Percentiles rank a stretch among this genome's conserved stretches.
These are phyloP conservation scores for Wickerhamomyces sp. DNA, from an alignment of 1,139 yeast species.

Conservation along the genomic window DNA sequence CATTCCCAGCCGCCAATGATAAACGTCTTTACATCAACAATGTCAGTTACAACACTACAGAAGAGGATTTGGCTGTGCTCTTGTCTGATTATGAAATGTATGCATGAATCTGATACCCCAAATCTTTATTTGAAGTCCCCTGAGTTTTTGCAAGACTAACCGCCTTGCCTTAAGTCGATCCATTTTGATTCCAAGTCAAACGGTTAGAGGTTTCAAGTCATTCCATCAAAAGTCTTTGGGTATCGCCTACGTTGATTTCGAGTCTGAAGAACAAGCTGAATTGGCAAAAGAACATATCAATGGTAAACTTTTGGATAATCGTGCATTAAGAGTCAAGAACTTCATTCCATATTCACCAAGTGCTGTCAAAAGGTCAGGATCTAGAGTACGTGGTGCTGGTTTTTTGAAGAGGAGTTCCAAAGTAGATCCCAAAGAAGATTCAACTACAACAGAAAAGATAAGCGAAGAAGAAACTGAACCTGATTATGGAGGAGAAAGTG, in stretches of 20 bases:
- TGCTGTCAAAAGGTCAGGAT: slow-evolving; percentile 33
- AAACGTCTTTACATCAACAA: slow-evolving; percentile 45
- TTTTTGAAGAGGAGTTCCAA: slow-evolving; percentile 15
- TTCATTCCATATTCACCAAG: slow-evolving; percentile 39
- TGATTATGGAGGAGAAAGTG: slow-evolving; percentile 22
- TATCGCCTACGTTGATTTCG: slow-evolving; percentile 61
- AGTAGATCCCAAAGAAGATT: not conserved
- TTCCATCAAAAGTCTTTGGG: slow-evolving; percentile 49
- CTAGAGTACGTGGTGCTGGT: slow-evolving; percentile 41
- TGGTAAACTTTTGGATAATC: slow-evolving; percentile 36
- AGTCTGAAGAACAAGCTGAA: slow-evolving; percentile 42
- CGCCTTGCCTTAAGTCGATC: slow-evolving; percentile 29
- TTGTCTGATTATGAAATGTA: slow-evolving; percentile 34
- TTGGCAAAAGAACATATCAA: slow-evolving; percentile 39
- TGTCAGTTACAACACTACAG: slow-evolving; percentile 47
- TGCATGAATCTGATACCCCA: slow-evolving; percentile 7
- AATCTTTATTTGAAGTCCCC: not conserved
- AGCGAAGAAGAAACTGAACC: slow-evolving; percentile 27
- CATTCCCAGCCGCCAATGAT: slow-evolving; percentile 7
- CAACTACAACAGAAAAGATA: not conserved
- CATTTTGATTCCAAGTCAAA: slow-evolving; percentile 50
- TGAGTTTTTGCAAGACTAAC: slow-evolving; percentile 8
- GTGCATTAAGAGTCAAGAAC: slow-evolving; percentile 34
- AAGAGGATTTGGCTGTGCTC: slow-evolving; percentile 43
- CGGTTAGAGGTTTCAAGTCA: slow-evolving; percentile 40